Evolutionary conservation across 129 eudicot genomes (phyloP).

Genomic region (Saussurea involucrata): DNA sequence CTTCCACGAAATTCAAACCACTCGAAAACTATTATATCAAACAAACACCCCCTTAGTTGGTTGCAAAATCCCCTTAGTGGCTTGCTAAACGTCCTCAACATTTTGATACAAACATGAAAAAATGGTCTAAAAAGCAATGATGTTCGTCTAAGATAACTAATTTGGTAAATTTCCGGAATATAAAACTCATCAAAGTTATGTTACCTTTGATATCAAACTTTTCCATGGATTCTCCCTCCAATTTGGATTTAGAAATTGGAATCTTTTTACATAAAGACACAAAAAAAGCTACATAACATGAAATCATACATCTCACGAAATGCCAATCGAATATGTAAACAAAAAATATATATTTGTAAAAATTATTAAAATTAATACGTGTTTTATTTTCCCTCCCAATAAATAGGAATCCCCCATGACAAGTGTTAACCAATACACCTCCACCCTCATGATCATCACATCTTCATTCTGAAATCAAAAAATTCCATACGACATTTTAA

Average conservation of each 20-base stretch:
- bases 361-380: too few relatives aligned
- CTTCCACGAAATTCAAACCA: too few relatives aligned
- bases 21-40: too few relatives aligned
- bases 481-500: background rate
- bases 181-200: background rate
- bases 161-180: too few relatives aligned
- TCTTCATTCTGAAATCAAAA: background rate
- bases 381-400: slow-evolving; percentile 20
- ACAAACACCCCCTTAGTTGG: too few relatives aligned
- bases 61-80: too few relatives aligned
- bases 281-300: background rate
- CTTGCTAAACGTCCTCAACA: too few relatives aligned
- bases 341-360: too few relatives aligned
- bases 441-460: background rate
- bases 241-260: background rate
- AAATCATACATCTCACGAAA: background rate
- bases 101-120: too few relatives aligned
- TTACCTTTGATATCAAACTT: background rate
- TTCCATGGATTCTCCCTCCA: background rate
- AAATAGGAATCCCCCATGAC: slow-evolving; percentile 12
- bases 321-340: background rate
- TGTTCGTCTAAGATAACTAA: too few relatives aligned
- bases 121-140: too few relatives aligned
- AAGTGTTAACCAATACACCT: background rate
- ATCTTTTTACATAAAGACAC: background rate